These are phyloP conservation scores for Lycium ferocissimum DNA, from an alignment of 257 asterid species.

Conservation along the genomic window DNA sequence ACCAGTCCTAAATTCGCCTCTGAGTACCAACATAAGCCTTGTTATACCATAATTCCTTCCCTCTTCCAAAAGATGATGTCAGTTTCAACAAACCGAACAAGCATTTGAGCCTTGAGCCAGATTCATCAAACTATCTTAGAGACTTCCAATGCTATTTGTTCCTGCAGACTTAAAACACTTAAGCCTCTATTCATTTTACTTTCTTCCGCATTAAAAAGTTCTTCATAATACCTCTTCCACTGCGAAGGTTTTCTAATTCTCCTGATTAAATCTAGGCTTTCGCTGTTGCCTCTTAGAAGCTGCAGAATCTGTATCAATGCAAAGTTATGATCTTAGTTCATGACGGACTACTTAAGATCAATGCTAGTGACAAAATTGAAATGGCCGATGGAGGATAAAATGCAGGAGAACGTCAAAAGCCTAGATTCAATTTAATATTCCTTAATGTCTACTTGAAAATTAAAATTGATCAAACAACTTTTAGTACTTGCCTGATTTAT, in stretches of 20 bases:
- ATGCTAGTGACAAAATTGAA: not conserved
- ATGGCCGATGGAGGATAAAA: not conserved
- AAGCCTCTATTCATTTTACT: slow-evolving; percentile 40
- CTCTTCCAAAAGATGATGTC: not conserved
- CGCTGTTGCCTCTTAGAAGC: slow-evolving; percentile 85
- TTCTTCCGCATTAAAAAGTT: slow-evolving; percentile 75
- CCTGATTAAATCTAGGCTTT: slow-evolving; percentile 74
- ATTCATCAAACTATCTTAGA: slow-evolving; percentile 29
- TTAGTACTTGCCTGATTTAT: slow-evolving; percentile 76
- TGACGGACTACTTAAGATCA: not conserved
- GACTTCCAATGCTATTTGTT: slow-evolving; percentile 44
- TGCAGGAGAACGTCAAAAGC: not conserved
- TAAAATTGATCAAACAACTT: not conserved
- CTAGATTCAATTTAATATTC: not conserved
- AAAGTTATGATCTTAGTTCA: not conserved
- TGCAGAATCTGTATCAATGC: slow-evolving; percentile 58
- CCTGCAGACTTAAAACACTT: slow-evolving; percentile 37
- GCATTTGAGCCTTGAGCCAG: not conserved
- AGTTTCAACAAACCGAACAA: not conserved
- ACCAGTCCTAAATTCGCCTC: not conserved
- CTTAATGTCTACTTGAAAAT: not conserved
- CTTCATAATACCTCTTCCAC: slow-evolving; percentile 86
- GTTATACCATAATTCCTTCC: not conserved
- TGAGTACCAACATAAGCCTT: not conserved
- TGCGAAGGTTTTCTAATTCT: slow-evolving; percentile 74